Evolutionary conservation across 371 early-diverging fungal genomes (phyloP), one percentile per base, ranked within the genome.

Genomic region (Apophysomyces ossiformis): DNA sequence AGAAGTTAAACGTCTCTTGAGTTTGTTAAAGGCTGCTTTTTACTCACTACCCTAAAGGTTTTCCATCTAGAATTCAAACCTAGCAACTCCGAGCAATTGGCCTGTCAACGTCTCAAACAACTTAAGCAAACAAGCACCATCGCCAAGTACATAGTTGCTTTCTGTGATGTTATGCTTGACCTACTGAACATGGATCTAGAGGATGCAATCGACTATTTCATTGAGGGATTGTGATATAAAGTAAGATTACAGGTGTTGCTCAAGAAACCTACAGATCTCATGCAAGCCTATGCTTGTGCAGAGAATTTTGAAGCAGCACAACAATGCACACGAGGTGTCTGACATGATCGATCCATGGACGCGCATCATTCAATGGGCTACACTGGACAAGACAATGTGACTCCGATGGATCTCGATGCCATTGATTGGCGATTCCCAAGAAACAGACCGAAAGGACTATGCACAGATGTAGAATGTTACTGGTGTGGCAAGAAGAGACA

Each of bases 111-210:
- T 16, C 26, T 61, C 9, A 9, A 61, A 6, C 37, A 61, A 18
- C 37, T 61, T 1, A 12, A 21, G 26, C 61, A 61, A 6, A 16
- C 36, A 13, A 21, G 2, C 4, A 39, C 39, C 54, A 63, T 63
- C 38, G 38, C 35, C 7, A 44, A 57, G 2, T 64, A 64, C 39
- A 58, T 64, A 18, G 5, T 57, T n/a, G 64, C 15, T 0, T 67
- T 67, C 46, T 35, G 63, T 12, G 38, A 57, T 38, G 46, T 60
- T 18, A 68, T 68, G 69, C 37, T 58, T 2, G 69, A 68, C 9
- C 44, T 68, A 12, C 64, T 60, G 4, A 47, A 63, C 18, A 67
- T 67, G 63, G 39, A 54, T 39, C 63, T 63, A 4, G 37, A 58
- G 9, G 68, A 69, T 46, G 69, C 65, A 0, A 36, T 56, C 5